These are phyloP conservation scores for Calocera cornea DNA, from an alignment of 768 basidiomycete species.

Conservation along the genomic window DNA sequence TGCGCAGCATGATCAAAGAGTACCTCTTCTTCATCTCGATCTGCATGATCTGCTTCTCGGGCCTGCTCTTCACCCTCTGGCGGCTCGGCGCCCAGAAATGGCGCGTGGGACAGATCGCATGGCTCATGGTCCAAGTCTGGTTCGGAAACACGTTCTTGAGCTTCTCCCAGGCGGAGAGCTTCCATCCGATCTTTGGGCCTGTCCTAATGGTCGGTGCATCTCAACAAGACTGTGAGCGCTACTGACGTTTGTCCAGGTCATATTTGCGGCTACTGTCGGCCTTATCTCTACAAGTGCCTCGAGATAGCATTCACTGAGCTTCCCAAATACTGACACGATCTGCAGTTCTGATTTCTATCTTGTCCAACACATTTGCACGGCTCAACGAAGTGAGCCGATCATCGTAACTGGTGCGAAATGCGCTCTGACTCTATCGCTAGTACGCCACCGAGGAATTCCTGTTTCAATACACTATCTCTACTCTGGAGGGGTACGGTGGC, in stretches of 20 bases:
- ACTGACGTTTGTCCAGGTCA: conserved; percentile 41
- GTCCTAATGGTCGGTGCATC: background rate
- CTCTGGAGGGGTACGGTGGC: conserved; percentile 65
- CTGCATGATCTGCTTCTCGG: conserved; percentile 69
- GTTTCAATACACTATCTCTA: conserved; percentile 74
- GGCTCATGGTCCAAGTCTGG: background rate
- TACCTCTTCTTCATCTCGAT: conserved; percentile 69
- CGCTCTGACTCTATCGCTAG: conserved; percentile 17
- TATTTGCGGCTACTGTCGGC: conserved; percentile 43
- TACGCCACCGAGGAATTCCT: conserved; percentile 61
- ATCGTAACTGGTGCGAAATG: background rate
- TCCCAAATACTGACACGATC: background rate
- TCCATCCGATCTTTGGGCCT: conserved; percentile 40
- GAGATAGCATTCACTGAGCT: background rate
- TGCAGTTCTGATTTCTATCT: conserved; percentile 69
- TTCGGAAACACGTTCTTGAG: conserved; percentile 22
- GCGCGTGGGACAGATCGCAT: background rate
- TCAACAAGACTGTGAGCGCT: background rate
- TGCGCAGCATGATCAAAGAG: conserved; percentile 68
- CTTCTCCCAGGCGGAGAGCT: conserved; percentile 33
- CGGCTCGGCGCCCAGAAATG: conserved; percentile 28
- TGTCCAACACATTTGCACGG: conserved; percentile 77
- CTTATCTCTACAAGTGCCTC: background rate
- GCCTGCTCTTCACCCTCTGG: conserved; percentile 46
- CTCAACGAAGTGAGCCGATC: conserved; percentile 42